Conservation (phyloP, 2,329 filamentous ascomycete genomes). For the Aureobasidium sp. region DNA sequence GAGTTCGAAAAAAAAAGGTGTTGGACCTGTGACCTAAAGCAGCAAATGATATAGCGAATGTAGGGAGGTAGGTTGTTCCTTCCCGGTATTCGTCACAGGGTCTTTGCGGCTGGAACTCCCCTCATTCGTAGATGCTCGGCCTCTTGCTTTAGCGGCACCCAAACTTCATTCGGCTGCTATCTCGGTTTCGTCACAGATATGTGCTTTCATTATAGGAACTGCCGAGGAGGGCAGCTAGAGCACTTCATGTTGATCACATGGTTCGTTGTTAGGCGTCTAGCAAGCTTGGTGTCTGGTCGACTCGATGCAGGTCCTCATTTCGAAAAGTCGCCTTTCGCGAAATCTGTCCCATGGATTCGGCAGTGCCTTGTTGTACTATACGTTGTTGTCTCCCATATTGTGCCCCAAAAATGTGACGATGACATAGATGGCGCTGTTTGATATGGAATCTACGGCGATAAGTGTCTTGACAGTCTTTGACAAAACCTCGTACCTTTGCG, state of each 20-base stretch:
- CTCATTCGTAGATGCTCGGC: not conserved
- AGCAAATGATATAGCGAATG: constrained; percentile 8
- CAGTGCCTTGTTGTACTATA: constrained; percentile 8
- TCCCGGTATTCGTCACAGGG: not conserved
- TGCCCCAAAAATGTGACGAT: not conserved
- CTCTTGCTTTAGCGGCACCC: not conserved
- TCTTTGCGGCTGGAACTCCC: not conserved
- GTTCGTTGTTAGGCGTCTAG: not conserved
- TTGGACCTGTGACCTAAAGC: constrained; percentile 10
- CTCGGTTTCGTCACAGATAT: not conserved
- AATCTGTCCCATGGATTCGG: not conserved
- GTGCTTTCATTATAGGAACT: not conserved
- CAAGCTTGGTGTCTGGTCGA: not conserved
- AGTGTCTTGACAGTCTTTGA: too few species aligned
- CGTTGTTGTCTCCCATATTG: not conserved
- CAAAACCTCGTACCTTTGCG: too few species aligned
- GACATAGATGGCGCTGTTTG: not conserved
- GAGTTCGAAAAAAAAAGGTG: not conserved
- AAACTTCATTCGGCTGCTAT: not conserved
- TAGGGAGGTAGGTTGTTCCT: not conserved
- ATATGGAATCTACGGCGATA: not conserved
- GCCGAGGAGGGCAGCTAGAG: not conserved
- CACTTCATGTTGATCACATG: not conserved
- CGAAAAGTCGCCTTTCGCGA: not conserved
- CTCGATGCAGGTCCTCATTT: constrained; percentile 2